Evolutionary conservation across 441 rosid species (phyloP).

Genomic region (Dalechampia spathulata): DNA sequence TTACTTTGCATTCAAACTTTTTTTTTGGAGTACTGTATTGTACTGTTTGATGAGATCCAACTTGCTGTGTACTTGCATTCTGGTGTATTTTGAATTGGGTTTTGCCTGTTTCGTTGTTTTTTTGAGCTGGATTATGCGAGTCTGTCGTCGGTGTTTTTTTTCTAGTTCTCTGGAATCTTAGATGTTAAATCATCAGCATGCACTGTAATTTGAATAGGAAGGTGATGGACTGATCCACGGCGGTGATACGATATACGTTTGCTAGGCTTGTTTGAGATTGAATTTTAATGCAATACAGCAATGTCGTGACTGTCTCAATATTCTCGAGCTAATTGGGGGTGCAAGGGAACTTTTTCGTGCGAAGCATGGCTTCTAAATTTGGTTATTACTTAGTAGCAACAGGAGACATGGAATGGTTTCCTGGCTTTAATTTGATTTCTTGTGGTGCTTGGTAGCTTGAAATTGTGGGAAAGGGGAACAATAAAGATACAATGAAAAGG

Average conservation of each 20-base stretch:
- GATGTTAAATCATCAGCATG: not conserved
- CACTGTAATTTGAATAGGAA: constrained; percentile 4
- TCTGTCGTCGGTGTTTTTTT: not conserved
- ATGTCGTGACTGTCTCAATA: not conserved
- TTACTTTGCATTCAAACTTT: constrained; percentile 4
- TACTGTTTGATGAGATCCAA: constrained; percentile 22
- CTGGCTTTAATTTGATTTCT: not conserved
- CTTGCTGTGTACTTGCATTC: constrained; percentile 15
- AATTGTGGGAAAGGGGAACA: no score
- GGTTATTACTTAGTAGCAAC: no score
- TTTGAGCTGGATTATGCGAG: constrained; percentile 5
- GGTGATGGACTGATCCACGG: not conserved
- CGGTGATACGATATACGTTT: not conserved
- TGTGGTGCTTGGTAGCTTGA: not conserved
- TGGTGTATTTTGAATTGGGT: constrained; percentile 4
- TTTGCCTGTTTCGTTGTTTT: constrained; percentile 1
- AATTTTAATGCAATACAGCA: constrained; percentile 13
- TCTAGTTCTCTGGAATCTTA: not conserved
- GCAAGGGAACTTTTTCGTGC: not conserved
- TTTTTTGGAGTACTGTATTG: constrained; percentile 2
- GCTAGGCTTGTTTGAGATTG: constrained; percentile 12
- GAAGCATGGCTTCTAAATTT: not conserved
- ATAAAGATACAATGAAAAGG: not conserved
- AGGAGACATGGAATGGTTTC: not conserved
- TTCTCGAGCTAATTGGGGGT: not conserved